Evolutionary conservation across 2,329 filamentous ascomycete species (phyloP).

Genomic region (Clarireedia sp.): DNA sequence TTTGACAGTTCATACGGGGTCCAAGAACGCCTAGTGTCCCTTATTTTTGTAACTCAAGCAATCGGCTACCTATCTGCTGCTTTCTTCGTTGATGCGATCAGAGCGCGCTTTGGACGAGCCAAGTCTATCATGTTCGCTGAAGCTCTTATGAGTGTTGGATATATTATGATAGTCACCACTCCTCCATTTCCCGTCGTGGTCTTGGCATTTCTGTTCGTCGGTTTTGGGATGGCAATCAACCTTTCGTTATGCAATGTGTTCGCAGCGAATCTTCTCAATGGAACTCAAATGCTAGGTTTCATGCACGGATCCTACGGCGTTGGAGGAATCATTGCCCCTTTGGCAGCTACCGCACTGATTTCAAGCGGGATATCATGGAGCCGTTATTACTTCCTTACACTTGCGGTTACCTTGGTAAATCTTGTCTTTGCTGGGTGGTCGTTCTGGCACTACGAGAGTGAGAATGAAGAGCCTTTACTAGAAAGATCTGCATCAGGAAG

Average conservation of each 20-base stretch:
- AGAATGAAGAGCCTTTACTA: slow-evolving; percentile 37
- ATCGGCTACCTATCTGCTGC: slow-evolving; percentile 69
- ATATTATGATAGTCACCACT: slow-evolving; percentile 55
- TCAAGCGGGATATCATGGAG: slow-evolving; percentile 56
- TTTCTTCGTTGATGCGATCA: slow-evolving; percentile 55
- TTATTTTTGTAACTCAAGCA: slow-evolving; percentile 75
- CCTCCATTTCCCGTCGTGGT: slow-evolving; percentile 66
- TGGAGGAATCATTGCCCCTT: slow-evolving; percentile 56
- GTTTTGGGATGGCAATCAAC: slow-evolving; percentile 48
- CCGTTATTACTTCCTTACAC: slow-evolving; percentile 61
- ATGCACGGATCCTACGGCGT: slow-evolving; percentile 62
- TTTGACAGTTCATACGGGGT: neutral
- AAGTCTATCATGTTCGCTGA: slow-evolving; percentile 54
- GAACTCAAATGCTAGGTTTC: slow-evolving; percentile 49
- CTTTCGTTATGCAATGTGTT: slow-evolving; percentile 53
- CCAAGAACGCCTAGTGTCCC: slow-evolving; percentile 49
- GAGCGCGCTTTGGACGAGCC: slow-evolving; percentile 55
- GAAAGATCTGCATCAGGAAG: slow-evolving; percentile 33
- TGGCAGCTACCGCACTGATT: slow-evolving; percentile 68
- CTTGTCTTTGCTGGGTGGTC: slow-evolving; percentile 54
- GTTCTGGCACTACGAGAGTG: slow-evolving; percentile 63
- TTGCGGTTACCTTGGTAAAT: slow-evolving; percentile 50
- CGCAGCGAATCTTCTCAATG: slow-evolving; percentile 44
- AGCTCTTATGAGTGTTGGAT: slow-evolving; percentile 49
- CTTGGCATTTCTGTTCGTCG: slow-evolving; percentile 60